These are phyloP conservation scores for Entomortierella parvispora DNA, from an alignment of 192 early-diverging fungal species.

Conservation along the genomic window DNA sequence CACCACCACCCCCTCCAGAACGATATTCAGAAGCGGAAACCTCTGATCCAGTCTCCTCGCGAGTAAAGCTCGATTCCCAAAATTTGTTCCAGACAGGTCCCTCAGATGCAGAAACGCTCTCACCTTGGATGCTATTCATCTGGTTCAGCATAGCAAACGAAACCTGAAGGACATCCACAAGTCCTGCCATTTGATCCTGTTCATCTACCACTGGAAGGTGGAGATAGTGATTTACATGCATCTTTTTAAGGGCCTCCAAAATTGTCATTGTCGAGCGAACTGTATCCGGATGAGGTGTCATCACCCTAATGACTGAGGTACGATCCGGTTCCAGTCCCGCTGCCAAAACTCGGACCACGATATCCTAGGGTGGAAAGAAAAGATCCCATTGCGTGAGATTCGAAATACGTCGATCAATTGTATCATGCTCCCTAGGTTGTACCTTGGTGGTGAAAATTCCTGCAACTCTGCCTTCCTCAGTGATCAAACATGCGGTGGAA, in stretches of 20 bases:
- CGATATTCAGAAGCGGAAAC: conserved; percentile 44
- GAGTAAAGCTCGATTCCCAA: conserved; percentile 54
- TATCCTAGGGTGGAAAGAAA: conserved; percentile 51
- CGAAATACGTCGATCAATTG: too few species aligned
- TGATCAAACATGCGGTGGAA: conserved; percentile 77
- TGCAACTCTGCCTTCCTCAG: conserved; percentile 68
- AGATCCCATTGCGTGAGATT: too few species aligned
- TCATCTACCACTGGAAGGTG: conserved; percentile 78
- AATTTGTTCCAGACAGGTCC: conserved; percentile 60
- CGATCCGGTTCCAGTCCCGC: conserved; percentile 81
- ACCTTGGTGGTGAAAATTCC: conserved; percentile 76
- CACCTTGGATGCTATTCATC: conserved; percentile 65
- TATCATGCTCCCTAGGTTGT: background rate
- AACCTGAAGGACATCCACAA: conserved; percentile 81
- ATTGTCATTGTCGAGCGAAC: conserved; percentile 68
- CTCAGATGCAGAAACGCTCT: conserved; percentile 3
- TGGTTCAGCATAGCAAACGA: conserved; percentile 78
- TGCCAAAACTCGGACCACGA: conserved; percentile 83
- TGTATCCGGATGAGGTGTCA: conserved; percentile 87
- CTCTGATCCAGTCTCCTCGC: conserved; percentile 53
- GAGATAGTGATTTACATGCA: conserved; percentile 83
- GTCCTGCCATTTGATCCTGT: conserved; percentile 68
- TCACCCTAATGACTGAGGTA: conserved; percentile 94
- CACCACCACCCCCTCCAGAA: conserved; percentile 22
- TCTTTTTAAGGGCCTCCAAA: conserved; percentile 78